Percentiles rank a stretch among this genome's conserved stretches.
Conservation (phyloP, 2,329 filamentous ascomycete species). For the Aspergillus fructus region DNA sequence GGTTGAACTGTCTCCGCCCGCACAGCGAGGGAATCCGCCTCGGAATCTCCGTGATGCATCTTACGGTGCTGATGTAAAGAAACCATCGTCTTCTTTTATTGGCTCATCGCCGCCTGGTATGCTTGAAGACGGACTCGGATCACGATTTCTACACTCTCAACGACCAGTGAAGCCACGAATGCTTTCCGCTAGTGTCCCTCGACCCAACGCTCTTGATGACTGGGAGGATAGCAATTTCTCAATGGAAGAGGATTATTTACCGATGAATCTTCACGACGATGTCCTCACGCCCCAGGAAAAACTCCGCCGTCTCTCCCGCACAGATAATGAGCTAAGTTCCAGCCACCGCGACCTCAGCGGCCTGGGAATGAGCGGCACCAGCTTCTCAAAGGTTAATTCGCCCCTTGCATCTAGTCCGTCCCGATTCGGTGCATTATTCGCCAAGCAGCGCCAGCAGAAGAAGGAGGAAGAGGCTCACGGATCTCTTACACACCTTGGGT, state of each 20-base stretch:
- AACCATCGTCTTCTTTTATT: slow-evolving; percentile 47
- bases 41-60: slow-evolving; percentile 64
- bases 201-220: slow-evolving; percentile 52
- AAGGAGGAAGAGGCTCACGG: slow-evolving; percentile 51
- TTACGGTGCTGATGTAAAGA: slow-evolving; percentile 70
- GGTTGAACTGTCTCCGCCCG: slow-evolving; percentile 75
- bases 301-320: slow-evolving; percentile 59
- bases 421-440: slow-evolving; percentile 61
- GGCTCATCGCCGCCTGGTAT: slow-evolving; percentile 61
- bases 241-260: slow-evolving; percentile 87
- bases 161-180: slow-evolving; percentile 60
- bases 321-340: slow-evolving; percentile 52
- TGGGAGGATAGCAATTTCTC: slow-evolving; percentile 66
- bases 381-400: slow-evolving; percentile 53
- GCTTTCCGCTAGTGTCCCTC: slow-evolving; percentile 62
- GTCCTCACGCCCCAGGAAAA: slow-evolving; percentile 63
- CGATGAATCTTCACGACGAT: slow-evolving; percentile 65
- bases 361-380: slow-evolving; percentile 50
- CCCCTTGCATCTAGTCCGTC: slow-evolving; percentile 61
- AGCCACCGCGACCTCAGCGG: slow-evolving; percentile 51
- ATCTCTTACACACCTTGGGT: slow-evolving; percentile 62
- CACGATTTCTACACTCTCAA: slow-evolving; percentile 64
- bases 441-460: slow-evolving; percentile 52
- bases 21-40: slow-evolving; percentile 64
- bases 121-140: slow-evolving; percentile 67